Conservation (phyloP, 768 basidiomycete species). For the Dentipellis sp. region DNA sequence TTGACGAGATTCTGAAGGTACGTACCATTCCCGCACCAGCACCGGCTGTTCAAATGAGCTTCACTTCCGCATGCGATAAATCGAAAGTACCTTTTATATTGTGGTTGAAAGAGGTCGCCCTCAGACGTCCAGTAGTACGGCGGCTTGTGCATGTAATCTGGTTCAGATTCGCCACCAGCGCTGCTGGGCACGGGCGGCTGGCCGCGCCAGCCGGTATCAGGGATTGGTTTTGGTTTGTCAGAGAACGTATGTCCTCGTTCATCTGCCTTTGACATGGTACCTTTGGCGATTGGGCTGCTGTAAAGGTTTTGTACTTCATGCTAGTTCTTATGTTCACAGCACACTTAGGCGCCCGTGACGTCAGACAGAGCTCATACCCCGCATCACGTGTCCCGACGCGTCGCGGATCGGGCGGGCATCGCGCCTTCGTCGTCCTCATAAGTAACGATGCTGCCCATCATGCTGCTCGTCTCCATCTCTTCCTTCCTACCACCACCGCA, state of each 20-base stretch:
- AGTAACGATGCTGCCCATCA: slow-evolving; percentile 1
- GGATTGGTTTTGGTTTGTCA: slow-evolving; percentile 6
- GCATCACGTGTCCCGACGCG: background rate
- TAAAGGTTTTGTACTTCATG: too few species aligned
- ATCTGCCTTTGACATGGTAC: background rate
- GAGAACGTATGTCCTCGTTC: slow-evolving; percentile 8
- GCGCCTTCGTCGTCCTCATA: background rate
- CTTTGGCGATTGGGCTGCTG: too few species aligned
- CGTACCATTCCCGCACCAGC: slow-evolving; percentile 22
- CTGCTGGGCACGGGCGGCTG: slow-evolving; percentile 16
- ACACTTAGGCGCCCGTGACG: background rate
- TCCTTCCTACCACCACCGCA: background rate
- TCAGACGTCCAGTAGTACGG: slow-evolving; percentile 21
- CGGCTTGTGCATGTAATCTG: slow-evolving; percentile 22
- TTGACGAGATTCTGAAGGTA: background rate
- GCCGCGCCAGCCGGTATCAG: slow-evolving; percentile 20
- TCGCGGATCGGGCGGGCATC: slow-evolving; percentile 1
- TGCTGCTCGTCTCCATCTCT: background rate
- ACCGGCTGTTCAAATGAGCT: slow-evolving; percentile 13
- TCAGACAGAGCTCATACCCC: background rate
- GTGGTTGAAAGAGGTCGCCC: slow-evolving; percentile 15
- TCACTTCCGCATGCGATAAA: background rate
- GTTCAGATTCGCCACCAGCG: slow-evolving; percentile 18
- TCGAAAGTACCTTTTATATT: slow-evolving; percentile 16
- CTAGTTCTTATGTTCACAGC: too few species aligned